phyloP scores from a whole-genome alignment of 1,139 yeast species.

The Neolecta irregularis region DNA sequence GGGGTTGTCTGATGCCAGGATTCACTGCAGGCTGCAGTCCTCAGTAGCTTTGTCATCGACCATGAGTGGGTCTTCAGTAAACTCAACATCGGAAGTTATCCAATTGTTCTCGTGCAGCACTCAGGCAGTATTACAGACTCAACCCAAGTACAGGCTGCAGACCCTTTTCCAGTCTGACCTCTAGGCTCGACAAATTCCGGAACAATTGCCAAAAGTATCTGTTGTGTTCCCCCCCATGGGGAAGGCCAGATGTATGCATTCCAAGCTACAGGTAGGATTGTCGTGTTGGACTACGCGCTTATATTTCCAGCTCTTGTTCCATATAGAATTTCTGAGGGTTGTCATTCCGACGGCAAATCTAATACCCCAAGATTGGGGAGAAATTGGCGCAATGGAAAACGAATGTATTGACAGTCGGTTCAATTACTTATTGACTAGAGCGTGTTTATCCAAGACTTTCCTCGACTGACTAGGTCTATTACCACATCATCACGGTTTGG shows the following conservation, averaged over 20 bases:
- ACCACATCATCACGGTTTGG: conserved; percentile 12
- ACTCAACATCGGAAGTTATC: conserved; percentile 6
- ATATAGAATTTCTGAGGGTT: conserved; percentile 15
- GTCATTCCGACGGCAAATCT: conserved; percentile 19
- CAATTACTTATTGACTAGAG: conserved; percentile 10
- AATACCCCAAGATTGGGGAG: conserved; percentile 20
- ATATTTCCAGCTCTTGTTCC: conserved; percentile 15
- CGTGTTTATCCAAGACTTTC: conserved; percentile 18
- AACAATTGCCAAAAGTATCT: conserved; percentile 4
- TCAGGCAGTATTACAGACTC: too few species aligned
- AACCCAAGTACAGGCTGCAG: too few species aligned
- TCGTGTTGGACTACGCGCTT: too few species aligned
- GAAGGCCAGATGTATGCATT: conserved; percentile 16
- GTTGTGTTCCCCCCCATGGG: conserved; percentile 3
- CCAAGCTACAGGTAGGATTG: conserved; percentile 14
- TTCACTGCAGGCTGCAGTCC: conserved; percentile 14
- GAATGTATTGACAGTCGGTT: conserved; percentile 3
- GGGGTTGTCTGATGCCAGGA: conserved; percentile 5
- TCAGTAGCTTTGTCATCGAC: conserved; percentile 15
- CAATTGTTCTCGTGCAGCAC: conserved; percentile 3
- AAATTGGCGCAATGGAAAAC: conserved; percentile 16
- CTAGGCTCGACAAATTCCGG: too few species aligned
- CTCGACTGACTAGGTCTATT: conserved; percentile 5
- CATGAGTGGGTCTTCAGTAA: conserved; percentile 10
- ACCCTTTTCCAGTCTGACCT: too few species aligned